Evolutionary conservation across 2,329 filamentous ascomycete genomes (phyloP).

Genomic region (Penicillium sp.): DNA sequence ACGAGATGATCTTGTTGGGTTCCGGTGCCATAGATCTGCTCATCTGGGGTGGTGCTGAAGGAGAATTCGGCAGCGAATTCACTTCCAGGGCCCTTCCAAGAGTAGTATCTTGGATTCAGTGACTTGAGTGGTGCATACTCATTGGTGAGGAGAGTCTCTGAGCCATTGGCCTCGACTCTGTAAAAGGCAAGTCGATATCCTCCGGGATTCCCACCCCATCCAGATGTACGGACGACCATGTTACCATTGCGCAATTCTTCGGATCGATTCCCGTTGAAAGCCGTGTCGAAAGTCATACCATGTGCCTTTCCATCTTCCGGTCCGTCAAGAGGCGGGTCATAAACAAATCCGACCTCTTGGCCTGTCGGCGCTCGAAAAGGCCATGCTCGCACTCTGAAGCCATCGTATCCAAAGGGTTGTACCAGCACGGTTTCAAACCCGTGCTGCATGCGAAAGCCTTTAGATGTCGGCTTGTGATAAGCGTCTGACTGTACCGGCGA

Average conservation of each 20-base stretch:
- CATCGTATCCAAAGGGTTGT: slow-evolving; percentile 44
- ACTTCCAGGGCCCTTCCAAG: slow-evolving; percentile 35
- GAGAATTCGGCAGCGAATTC: slow-evolving; percentile 41
- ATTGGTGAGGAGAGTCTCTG: slow-evolving; percentile 40
- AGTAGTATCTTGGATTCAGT: slow-evolving; percentile 39
- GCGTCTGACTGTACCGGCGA: not conserved
- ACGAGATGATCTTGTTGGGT: slow-evolving; percentile 65
- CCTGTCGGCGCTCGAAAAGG: slow-evolving; percentile 38
- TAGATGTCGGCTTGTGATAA: slow-evolving; percentile 23
- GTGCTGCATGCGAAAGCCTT: slow-evolving; percentile 37
- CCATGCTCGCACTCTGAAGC: slow-evolving; percentile 44
- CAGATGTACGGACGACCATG: slow-evolving; percentile 37
- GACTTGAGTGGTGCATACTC: slow-evolving; percentile 38
- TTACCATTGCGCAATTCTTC: slow-evolving; percentile 40
- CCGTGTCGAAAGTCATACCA: slow-evolving; percentile 36
- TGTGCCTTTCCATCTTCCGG: slow-evolving; percentile 34
- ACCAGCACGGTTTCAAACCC: slow-evolving; percentile 43
- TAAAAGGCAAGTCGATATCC: slow-evolving; percentile 40
- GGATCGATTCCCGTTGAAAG: slow-evolving; percentile 33
- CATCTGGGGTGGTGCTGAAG: slow-evolving; percentile 41
- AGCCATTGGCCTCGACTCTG: slow-evolving; percentile 35
- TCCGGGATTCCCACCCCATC: slow-evolving; percentile 32
- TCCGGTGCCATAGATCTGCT: slow-evolving; percentile 65
- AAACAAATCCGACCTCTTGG: slow-evolving; percentile 41
- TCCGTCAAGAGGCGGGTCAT: slow-evolving; percentile 44